phyloP scores from a whole-genome alignment of 169 alveolate genomes.

The Pseudocohnilembus persalinus region DNA sequence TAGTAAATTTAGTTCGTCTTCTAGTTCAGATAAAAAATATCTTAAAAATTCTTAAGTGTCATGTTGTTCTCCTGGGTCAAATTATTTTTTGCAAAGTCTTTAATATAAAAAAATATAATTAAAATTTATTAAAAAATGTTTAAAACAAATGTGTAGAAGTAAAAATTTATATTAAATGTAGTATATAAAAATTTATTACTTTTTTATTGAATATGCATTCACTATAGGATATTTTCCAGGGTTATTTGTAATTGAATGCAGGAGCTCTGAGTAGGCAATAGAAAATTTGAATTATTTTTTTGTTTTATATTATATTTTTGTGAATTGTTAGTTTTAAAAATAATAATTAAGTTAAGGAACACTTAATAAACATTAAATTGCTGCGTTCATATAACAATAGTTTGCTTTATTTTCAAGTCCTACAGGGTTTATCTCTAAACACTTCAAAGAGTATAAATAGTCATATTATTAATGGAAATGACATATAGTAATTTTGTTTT shows the following conservation, averaged over 20 bases:
- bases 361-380: neutral
- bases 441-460: neutral
- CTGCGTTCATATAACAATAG: neutral
- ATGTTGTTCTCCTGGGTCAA: neutral
- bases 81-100: neutral
- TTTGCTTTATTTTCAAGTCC: neutral
- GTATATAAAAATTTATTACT: too few relatives aligned
- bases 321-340: neutral
- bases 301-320: neutral
- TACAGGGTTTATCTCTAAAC: neutral
- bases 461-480: too few relatives aligned
- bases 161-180: too few relatives aligned
- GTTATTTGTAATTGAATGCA: neutral
- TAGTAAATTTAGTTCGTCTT: neutral
- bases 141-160: too few relatives aligned
- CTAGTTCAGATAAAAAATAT: neutral
- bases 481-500: neutral
- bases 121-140: too few relatives aligned
- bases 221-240: too few relatives aligned
- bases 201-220: neutral
- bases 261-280: neutral
- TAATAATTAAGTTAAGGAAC: neutral
- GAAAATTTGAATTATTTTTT: neutral
- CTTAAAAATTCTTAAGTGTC: neutral
- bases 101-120: too few relatives aligned